Base-by-base conservation (phyloP, 345 rosid species). In the Kandelia obovata region DNA sequence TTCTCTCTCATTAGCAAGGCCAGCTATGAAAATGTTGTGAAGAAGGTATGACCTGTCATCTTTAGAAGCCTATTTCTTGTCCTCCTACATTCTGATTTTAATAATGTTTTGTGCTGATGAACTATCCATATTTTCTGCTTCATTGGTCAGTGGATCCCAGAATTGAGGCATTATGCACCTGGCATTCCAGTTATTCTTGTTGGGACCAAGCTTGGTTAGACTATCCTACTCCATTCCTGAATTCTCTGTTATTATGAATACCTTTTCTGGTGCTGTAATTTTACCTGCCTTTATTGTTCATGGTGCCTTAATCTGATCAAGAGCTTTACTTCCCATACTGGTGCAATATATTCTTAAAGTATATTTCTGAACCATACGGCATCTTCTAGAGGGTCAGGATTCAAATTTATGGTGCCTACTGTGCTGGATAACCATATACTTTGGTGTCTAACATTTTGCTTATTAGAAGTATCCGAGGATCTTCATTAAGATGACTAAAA, bases 1-100 rank as follows among this genome's bases (percentile, higher is more conserved):
- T 92, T 92, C 84, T 89, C 96, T 53, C 92, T 92, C 69, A 85
- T 89, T 69, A 88, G 96, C 92, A 92, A 88, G 81, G 98, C 96
- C 66, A 92, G 98, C 79, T 92, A 89, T 65, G 98, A 92, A 81
- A 88, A 89, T 78, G 84, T 88, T 64, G 85, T 93, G 7, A 92
- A 92, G 77, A 92, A 92, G 73, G 98, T 88, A 70, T 63, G 76
- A 27, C 55, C n/a, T 53, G 9, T 9, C 20, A 3, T 27, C 46
- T 9, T 32, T 53, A n/a, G 60, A 61, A 25, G 30, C 30, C 53
- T 61, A n/a, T 35, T 67, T 61, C 53, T 19, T 46, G 58, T 17
- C 61, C 63, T 13, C 63, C 39, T 1, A 21, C 60, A 30, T 53
- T 49, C 59, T 39, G 61, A 43, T 69, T 63, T 35, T 34, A 16